Percentiles rank a stretch among this genome's conserved stretches.
Conservation (phyloP, 805 yeast genomes). For the Blastobotrys mokoenaii region DNA sequence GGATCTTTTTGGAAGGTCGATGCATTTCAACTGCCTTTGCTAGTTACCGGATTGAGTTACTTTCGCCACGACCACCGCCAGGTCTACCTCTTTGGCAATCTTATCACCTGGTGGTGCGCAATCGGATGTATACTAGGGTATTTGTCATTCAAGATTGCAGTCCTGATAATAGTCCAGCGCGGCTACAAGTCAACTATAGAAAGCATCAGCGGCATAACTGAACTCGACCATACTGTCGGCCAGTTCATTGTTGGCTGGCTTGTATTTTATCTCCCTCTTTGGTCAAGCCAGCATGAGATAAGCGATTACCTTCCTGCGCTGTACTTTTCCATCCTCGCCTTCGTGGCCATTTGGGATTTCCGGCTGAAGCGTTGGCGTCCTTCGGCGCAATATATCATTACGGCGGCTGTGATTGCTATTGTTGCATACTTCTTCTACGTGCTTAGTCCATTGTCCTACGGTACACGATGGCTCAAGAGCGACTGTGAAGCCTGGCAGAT, state of each 20-base stretch:
- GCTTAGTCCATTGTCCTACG: conserved; percentile 59
- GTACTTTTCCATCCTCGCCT: conserved; percentile 60
- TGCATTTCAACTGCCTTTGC: conserved; percentile 10
- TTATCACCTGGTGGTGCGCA: conserved; percentile 10
- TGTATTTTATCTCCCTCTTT: conserved; percentile 56
- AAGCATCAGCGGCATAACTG: conserved; percentile 35
- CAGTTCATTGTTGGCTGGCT: conserved; percentile 64
- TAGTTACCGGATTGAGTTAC: conserved; percentile 6
- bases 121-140: conserved; percentile 6
- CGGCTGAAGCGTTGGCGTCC: too few species aligned
- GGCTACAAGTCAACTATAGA: conserved; percentile 1
- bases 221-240: conserved; percentile 46
- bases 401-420: conserved; percentile 3
- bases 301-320: conserved; percentile 77
- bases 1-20: background rate
- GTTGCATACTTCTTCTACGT: conserved; percentile 30
- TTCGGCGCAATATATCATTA: too few species aligned
- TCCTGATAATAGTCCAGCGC: conserved; percentile 10
- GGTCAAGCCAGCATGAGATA: conserved; percentile 69
- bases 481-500: conserved; percentile 33
- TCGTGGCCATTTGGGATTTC: conserved; percentile 53
- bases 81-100: conserved; percentile 12
- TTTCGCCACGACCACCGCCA: conserved; percentile 10
- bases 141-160: conserved; percentile 7
- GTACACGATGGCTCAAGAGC: conserved; percentile 53